A percentile compares a stretch with the other conserved stretches of the same genome.
These are phyloP conservation scores for Paraconiothyrium brasiliense DNA, from an alignment of 2,329 filamentous ascomycete species.

Conservation along the genomic window DNA sequence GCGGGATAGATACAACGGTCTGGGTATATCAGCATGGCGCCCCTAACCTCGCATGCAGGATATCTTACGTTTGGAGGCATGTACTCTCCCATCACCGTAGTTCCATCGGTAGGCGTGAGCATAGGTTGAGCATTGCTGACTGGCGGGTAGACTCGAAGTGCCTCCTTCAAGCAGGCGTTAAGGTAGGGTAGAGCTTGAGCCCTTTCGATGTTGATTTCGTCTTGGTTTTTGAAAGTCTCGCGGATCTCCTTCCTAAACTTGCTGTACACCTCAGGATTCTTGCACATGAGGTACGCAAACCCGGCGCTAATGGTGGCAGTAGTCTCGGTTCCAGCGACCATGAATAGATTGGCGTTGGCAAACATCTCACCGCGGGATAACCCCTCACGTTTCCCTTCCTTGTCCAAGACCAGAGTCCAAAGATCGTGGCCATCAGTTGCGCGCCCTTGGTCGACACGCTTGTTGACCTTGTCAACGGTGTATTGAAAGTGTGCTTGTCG, in stretches of 20 bases:
- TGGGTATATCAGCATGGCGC: background rate
- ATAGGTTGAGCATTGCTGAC: constrained; percentile 48
- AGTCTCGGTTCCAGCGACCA: constrained; percentile 58
- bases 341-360: constrained; percentile 48
- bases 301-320: constrained; percentile 54
- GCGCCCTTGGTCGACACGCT: constrained; percentile 40
- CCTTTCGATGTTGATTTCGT: constrained; percentile 48
- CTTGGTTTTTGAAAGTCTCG: constrained; percentile 29
- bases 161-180: constrained; percentile 53
- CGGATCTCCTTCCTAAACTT: constrained; percentile 44
- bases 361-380: constrained; percentile 50
- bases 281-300: constrained; percentile 47
- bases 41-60: background rate
- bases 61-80: constrained; percentile 43
- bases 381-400: constrained; percentile 30
- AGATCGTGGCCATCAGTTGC: constrained; percentile 47
- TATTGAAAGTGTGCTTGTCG: constrained; percentile 28
- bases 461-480: constrained; percentile 36
- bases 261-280: constrained; percentile 35
- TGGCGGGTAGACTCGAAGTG: constrained; percentile 55
- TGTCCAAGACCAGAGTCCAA: constrained; percentile 51
- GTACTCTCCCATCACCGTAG: constrained; percentile 46
- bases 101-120: constrained; percentile 47
- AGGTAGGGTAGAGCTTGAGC: constrained; percentile 48
- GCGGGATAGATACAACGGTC: constrained; percentile 3